Conservation (phyloP, 2,329 filamentous ascomycete species). For the Pseudogymnoascus sp. region DNA sequence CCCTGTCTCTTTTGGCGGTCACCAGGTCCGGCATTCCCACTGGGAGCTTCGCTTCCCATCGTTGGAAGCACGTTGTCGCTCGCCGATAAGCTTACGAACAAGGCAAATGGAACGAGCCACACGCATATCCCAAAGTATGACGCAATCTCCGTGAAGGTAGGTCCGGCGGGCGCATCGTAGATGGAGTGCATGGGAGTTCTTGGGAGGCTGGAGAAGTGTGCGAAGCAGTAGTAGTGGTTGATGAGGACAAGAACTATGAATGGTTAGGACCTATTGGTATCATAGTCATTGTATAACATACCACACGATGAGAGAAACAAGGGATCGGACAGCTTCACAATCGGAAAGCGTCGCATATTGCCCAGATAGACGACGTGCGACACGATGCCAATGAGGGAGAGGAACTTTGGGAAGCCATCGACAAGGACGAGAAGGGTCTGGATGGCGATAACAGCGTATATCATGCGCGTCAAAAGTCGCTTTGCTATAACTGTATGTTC, state of each 20-base stretch:
- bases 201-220: slow-evolving; percentile 68
- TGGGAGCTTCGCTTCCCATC: slow-evolving; percentile 66
- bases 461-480: slow-evolving; percentile 72
- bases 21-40: slow-evolving; percentile 17
- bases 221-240: slow-evolving; percentile 96
- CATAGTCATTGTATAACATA: slow-evolving; percentile 34
- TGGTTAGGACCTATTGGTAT: slow-evolving; percentile 18
- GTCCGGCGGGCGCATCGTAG: slow-evolving; percentile 50
- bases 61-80: slow-evolving; percentile 91
- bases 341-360: slow-evolving; percentile 66
- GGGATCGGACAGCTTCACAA: slow-evolving; percentile 81
- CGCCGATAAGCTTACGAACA: slow-evolving; percentile 90
- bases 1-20: slow-evolving; percentile 48
- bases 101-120: slow-evolving; percentile 89
- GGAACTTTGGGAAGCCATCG: slow-evolving; percentile 73
- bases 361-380: slow-evolving; percentile 81
- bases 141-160: slow-evolving; percentile 86
- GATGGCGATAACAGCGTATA: slow-evolving; percentile 68
- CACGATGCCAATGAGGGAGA: slow-evolving; percentile 65
- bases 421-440: slow-evolving; percentile 69
- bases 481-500: slow-evolving; percentile 93
- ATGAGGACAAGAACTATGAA: slow-evolving; percentile 63
- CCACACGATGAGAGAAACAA: slow-evolving; percentile 77
- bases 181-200: slow-evolving; percentile 48
- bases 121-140: slow-evolving; percentile 95